Conservation (phyloP, 805 yeast species). For the Sugiyamaella marilandica region DNA sequence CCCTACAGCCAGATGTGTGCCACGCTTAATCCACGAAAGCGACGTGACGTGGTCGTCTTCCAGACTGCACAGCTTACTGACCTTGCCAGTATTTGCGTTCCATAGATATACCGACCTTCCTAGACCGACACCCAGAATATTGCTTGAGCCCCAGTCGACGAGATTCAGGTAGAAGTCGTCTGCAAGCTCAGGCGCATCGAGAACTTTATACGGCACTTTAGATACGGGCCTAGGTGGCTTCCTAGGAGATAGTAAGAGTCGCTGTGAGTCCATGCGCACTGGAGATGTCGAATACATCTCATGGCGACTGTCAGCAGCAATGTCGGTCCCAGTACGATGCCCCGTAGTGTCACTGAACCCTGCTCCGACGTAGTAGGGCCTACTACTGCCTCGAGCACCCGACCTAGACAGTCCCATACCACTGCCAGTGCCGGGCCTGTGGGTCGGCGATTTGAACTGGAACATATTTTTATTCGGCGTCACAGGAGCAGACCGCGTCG, state of each 20-base stretch:
- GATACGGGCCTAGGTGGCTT: constrained; percentile 73
- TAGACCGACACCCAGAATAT: constrained; percentile 83
- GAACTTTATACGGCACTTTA: constrained; percentile 84
- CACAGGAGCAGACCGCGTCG: constrained; percentile 20
- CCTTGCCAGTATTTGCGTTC: constrained; percentile 83
- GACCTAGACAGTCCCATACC: background rate
- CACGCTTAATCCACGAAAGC: constrained; percentile 89
- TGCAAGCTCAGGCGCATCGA: constrained; percentile 92
- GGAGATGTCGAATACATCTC: constrained; percentile 80
- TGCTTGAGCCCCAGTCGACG: constrained; percentile 93
- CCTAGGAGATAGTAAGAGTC: constrained; percentile 72
- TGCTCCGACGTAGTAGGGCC: background rate
- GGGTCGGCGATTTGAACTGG: constrained; percentile 20
- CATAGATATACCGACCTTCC: constrained; percentile 85
- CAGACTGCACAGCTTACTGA: constrained; percentile 72
- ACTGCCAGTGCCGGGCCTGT: background rate
- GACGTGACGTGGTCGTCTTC: constrained; percentile 73
- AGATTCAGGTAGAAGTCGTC: constrained; percentile 91
- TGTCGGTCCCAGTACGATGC: constrained; percentile 6
- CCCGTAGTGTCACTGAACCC: constrained; percentile 2
- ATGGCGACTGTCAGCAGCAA: constrained; percentile 51
- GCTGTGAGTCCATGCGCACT: constrained; percentile 82
- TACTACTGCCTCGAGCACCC: background rate
- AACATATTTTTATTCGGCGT: constrained; percentile 48
- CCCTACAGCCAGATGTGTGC: constrained; percentile 92